These are phyloP conservation scores for Geosmithia putterillii DNA, from an alignment of 2,329 filamentous ascomycete genomes.

Conservation along the genomic window DNA sequence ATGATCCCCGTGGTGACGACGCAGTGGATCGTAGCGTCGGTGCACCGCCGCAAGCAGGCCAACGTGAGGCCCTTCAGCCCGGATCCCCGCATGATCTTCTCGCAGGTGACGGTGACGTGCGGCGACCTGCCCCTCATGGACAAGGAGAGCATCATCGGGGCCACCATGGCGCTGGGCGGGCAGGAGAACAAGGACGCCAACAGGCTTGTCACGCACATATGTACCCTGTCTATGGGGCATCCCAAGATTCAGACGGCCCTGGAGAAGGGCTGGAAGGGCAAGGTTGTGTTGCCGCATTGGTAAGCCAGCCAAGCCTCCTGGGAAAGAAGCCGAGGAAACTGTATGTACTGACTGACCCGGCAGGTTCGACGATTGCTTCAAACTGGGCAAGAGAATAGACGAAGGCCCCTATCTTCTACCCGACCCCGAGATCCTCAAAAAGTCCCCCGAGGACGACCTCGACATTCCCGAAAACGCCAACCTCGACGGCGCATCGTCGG, in stretches of 20 bases:
- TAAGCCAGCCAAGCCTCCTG: slow-evolving; percentile 23
- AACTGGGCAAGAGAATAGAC: slow-evolving; percentile 80
- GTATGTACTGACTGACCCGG: no score
- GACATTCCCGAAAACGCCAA: slow-evolving; percentile 44
- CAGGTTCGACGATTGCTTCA: slow-evolving; percentile 95
- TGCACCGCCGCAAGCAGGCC: slow-evolving; percentile 56
- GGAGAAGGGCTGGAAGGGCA: slow-evolving; percentile 56
- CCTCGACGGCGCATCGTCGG: slow-evolving; percentile 54
- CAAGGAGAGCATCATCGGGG: slow-evolving; percentile 84
- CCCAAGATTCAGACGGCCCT: slow-evolving; percentile 54
- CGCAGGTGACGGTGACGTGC: slow-evolving; percentile 69
- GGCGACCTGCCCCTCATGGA: slow-evolving; percentile 77
- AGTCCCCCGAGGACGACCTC: slow-evolving; percentile 40
- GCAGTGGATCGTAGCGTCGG: slow-evolving; percentile 63
- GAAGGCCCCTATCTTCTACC: slow-evolving; percentile 80
- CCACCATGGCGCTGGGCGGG: slow-evolving; percentile 80
- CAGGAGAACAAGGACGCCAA: slow-evolving; percentile 61
- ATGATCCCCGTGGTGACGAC: slow-evolving; percentile 79
- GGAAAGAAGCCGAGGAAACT: not conserved
- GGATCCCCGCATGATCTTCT: slow-evolving; percentile 83
- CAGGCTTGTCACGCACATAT: slow-evolving; percentile 75
- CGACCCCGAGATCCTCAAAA: slow-evolving; percentile 68
- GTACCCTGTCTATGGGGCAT: slow-evolving; percentile 65
- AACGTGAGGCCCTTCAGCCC: slow-evolving; percentile 80
- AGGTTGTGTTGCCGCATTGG: slow-evolving; percentile 91